Evolutionary conservation across 331 rosid genomes (phyloP).

Genomic region (Stylosanthes scabra): DNA sequence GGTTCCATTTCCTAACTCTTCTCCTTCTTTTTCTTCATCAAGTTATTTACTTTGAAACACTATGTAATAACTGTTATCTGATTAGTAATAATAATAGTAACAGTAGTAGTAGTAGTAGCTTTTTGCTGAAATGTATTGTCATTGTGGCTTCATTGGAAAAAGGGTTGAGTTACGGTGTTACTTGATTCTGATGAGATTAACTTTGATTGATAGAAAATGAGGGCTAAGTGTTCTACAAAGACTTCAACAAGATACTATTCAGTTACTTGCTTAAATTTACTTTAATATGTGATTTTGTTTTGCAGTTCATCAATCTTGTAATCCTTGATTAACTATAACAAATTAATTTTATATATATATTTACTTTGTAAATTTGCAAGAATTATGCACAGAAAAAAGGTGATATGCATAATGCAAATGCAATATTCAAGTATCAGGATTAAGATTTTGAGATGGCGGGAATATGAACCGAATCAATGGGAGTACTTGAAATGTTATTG

Average conservation of each 20-base stretch:
- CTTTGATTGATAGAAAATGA: neutral
- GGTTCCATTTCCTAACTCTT: conserved; percentile 1
- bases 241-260: no score
- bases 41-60: neutral
- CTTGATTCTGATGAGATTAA: neutral
- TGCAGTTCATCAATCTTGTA: neutral
- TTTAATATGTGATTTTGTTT: neutral
- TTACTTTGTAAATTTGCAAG: neutral
- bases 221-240: neutral
- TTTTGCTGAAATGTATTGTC: neutral
- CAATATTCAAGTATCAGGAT: conserved; percentile 27
- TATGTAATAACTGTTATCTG: neutral
- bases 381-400: no score
- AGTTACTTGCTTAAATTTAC: no score
- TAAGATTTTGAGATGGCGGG: conserved; percentile 12
- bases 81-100: no score
- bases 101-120: neutral
- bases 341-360: neutral
- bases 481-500: neutral
- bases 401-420: neutral
- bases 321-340: neutral
- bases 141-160: neutral
- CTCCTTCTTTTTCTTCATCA: neutral
- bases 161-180: neutral
- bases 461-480: neutral